Evolutionary conservation across 306 rosid genomes (phyloP), one percentile per base, ranked within the genome.

Genomic region (Castanospermum australe): DNA sequence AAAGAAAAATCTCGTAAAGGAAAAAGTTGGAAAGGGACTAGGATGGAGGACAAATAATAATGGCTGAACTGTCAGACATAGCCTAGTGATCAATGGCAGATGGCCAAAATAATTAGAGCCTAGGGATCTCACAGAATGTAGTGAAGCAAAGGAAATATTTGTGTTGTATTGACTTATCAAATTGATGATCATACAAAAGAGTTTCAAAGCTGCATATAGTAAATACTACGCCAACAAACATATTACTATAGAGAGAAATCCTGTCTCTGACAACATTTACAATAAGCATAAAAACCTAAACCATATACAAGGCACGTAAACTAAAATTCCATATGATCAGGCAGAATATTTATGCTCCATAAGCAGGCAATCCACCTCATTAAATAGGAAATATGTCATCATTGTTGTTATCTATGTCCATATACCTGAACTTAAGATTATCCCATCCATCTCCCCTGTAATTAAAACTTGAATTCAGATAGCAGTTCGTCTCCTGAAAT

Each of bases 401-500:
- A 39, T 73, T 59, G 18, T 79, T 92, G 25, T 83, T 75, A 70
- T 91, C 95, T 28, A 68, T 44, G 47, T 87, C 97, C 82, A 90
- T 84, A 76, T 80, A 91, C 76, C 84, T 88, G 71, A 91, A 73
- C 84, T 90, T 85, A 21, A 85, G 89, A 81, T 87, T 86, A 47
- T 89, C 88, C 98, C 95, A 90, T 33, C 88, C 93, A 24, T 88
- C 87, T 61, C 96, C 92, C 70, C 77, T 85, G 59, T 89, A 92
- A 60, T 91, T 91, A 82, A 92, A 94, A 80, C 89, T 85, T 13
- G 96, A 90, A 86, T 87, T 88, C 83, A 94, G 82, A 38, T 90
- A 92, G 90, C 98, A 94, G 54, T 90, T 94, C 74, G 91, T 92
- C 84, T 90, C 98, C 82, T 94, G 96, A 84, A 94, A 94, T 68